Base-by-base conservation (phyloP, 1,284 basidiomycete genomes). In the Caloboletus firmus region DNA sequence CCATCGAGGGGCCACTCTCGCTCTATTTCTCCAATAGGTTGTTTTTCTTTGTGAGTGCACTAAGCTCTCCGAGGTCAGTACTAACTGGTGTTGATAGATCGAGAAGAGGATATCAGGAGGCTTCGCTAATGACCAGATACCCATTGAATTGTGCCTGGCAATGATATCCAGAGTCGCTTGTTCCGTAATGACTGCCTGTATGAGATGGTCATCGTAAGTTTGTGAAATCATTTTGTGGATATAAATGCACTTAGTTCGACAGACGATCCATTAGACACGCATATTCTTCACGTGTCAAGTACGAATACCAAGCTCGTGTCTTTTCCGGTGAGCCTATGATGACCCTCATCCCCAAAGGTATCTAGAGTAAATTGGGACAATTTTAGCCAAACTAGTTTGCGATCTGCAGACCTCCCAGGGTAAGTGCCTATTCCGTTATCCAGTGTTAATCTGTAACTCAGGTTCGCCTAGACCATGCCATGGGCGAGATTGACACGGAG, bases 331-430 rank as follows among this genome's bases (percentile, higher is more conserved):
- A 51, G 46, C 4, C 11, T 13, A 3, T 17, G 4, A 34, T 24
- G 1, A 36, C 11, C 4, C 11, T 34, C 15, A 20, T 34, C 12
- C 5, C 17, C 12, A 17, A 18, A 26, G 22, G 12, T 28, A 22
- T 28, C 26, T 10, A 28, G 6, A 28, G 11, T 34, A 9, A 32
- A 32, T 34, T 13, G 6, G 39, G 4, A 5, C 2, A 13, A 43
- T 48, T 45, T 8, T 28, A 66, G 64, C 61, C 37, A 35, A 51
- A 22, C 26, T 66, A 13, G 32, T 32, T 18, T 54, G 48, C 20
- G 67, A 69, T 48, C 44, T 66, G 17, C 52, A 56, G 8, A 69
- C 67, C 2, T 57, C 63, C 12, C 54, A 66, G 45, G 65, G 66
- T 64, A 5, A 11, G 51, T 35, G 7, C 20, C n/a, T 24, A 4